Conservation (phyloP, 495 filamentous ascomycete species). For the Aspergillus campestris region DNA sequence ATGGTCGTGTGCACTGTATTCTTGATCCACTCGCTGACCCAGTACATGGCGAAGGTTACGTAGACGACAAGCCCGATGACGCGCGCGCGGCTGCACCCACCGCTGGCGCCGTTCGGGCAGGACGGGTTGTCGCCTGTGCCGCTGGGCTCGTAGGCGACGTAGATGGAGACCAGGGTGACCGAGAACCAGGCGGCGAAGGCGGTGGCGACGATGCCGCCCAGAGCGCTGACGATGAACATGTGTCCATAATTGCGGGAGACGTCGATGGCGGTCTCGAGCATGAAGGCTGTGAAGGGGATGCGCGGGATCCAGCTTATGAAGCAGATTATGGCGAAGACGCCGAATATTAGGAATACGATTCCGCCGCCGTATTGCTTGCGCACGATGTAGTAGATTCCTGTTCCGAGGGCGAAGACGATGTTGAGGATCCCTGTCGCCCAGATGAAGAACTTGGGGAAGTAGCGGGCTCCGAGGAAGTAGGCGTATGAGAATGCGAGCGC, state of each 20-base stretch:
- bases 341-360: slow-evolving; percentile 77
- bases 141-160: slow-evolving; percentile 68
- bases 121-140: slow-evolving; percentile 45
- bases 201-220: slow-evolving; percentile 67
- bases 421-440: slow-evolving; percentile 74
- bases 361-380: slow-evolving; percentile 69
- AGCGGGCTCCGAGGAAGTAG: slow-evolving; percentile 69
- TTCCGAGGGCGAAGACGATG: slow-evolving; percentile 58
- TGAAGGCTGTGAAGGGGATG: slow-evolving; percentile 82
- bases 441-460: slow-evolving; percentile 84
- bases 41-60: slow-evolving; percentile 83
- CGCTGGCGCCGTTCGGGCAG: slow-evolving; percentile 45
- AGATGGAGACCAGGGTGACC: slow-evolving; percentile 55
- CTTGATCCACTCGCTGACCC: slow-evolving; percentile 87
- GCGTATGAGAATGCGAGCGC: slow-evolving; percentile 65
- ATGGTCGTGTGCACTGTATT: slow-evolving; percentile 86
- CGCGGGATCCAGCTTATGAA: slow-evolving; percentile 77
- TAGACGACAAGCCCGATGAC: slow-evolving; percentile 81
- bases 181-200: slow-evolving; percentile 64
- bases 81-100: slow-evolving; percentile 64
- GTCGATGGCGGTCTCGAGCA: slow-evolving; percentile 83
- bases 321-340: slow-evolving; percentile 70
- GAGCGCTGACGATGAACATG: slow-evolving; percentile 73
- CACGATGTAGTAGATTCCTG: slow-evolving; percentile 58
- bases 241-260: slow-evolving; percentile 75